Percentiles rank a stretch among this genome's conserved stretches.
phyloP scores from a whole-genome alignment of 1,139 yeast genomes.

The Sugiyamaella paludigena region DNA sequence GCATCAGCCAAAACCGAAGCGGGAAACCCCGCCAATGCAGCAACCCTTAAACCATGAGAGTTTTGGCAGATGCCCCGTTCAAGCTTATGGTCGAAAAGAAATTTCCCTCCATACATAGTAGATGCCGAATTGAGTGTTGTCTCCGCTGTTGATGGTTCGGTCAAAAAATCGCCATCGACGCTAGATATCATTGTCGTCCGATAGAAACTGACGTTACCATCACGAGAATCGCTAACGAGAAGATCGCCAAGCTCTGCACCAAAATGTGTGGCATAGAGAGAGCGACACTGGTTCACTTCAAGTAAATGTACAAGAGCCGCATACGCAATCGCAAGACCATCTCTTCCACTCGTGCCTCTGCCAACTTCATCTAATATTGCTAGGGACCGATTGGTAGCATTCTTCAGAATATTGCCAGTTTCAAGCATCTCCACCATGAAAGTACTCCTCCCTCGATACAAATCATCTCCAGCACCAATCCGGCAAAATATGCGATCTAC shows the following conservation, averaged over 20 bases:
- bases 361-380: constrained; percentile 97
- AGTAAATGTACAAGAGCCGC: constrained; percentile 66
- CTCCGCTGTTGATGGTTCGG: constrained; percentile 16
- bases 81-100: constrained; percentile 59
- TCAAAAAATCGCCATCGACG: not conserved
- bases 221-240: constrained; percentile 32
- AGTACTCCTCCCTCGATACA: constrained; percentile 82
- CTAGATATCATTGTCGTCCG: constrained; percentile 27
- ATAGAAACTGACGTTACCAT: constrained; percentile 18
- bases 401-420: constrained; percentile 70
- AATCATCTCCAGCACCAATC: constrained; percentile 84
- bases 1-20: constrained; percentile 48
- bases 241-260: constrained; percentile 61
- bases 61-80: constrained; percentile 69
- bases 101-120: constrained; percentile 13
- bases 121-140: too few species aligned
- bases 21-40: constrained; percentile 84
- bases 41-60: constrained; percentile 85
- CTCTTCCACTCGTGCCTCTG: constrained; percentile 86
- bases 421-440: constrained; percentile 99
- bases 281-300: constrained; percentile 59
- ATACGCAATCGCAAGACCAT: constrained; percentile 88
- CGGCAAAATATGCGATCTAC: constrained; percentile 87
- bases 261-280: constrained; percentile 92
- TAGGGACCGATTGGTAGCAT: constrained; percentile 73